Conservation (phyloP, 768 basidiomycete genomes). For the Tylopilus intermedius region DNA sequence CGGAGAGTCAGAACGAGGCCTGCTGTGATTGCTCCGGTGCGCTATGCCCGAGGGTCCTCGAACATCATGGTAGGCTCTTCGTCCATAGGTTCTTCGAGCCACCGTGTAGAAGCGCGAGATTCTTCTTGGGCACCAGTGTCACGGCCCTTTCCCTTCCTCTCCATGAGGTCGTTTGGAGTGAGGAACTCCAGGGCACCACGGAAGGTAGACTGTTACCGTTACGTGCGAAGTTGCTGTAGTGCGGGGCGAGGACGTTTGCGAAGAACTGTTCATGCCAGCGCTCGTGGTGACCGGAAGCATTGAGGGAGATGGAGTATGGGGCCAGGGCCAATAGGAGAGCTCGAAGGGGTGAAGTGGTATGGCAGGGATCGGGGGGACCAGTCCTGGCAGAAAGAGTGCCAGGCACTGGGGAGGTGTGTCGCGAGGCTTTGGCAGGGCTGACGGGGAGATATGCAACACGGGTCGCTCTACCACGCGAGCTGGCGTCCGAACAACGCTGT, state of each 20-base stretch:
- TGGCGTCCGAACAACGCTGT: neutral
- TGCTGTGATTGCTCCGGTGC: conserved; percentile 24
- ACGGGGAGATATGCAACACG: conserved; percentile 10
- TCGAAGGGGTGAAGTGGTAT: conserved; percentile 51
- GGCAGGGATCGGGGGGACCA: conserved; percentile 74
- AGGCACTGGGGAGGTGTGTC: conserved; percentile 11
- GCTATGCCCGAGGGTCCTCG: conserved; percentile 19
- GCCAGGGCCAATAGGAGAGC: conserved; percentile 34
- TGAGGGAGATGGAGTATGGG: conserved; percentile 22
- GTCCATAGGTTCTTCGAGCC: conserved; percentile 52
- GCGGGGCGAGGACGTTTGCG: no score
- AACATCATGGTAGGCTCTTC: conserved; percentile 38
- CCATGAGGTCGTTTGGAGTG: conserved; percentile 30
- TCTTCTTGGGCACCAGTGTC: conserved; percentile 47
- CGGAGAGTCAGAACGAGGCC: conserved; percentile 9
- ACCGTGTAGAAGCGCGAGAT: conserved; percentile 49
- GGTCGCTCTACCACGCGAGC: conserved; percentile 8
- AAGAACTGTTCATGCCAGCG: conserved; percentile 26
- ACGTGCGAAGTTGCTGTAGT: conserved; percentile 23
- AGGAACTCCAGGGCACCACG: conserved; percentile 57
- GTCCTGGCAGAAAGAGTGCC: conserved; percentile 60
- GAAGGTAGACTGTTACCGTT: conserved; percentile 41
- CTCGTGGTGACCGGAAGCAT: conserved; percentile 19
- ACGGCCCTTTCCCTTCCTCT: conserved; percentile 52
- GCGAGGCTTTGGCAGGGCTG: conserved; percentile 1